Percentiles rank a stretch among this genome's conserved stretches.
These are phyloP conservation scores for Aspergillus floridensis DNA, from an alignment of 2,329 filamentous ascomycete species.

Conservation along the genomic window DNA sequence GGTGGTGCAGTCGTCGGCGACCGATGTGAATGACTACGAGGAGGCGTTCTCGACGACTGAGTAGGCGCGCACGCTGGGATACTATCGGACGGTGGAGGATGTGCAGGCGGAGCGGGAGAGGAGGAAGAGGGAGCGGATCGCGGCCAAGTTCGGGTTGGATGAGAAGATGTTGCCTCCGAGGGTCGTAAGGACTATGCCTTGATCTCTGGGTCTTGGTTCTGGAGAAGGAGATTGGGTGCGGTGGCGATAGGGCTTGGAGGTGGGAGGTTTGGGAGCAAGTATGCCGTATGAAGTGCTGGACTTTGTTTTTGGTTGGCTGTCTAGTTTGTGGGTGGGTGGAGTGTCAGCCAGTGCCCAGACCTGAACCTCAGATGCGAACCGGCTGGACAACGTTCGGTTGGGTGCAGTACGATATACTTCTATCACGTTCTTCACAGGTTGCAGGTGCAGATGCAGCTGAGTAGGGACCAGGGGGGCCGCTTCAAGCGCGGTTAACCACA, in stretches of 20 bases:
- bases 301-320: too few species aligned
- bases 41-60: not conserved
- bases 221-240: too few species aligned
- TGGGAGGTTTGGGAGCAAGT: too few species aligned
- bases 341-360: not conserved
- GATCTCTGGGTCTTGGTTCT: too few species aligned
- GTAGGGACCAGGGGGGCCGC: not conserved
- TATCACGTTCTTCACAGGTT: not conserved
- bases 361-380: not conserved
- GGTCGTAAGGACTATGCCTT: too few species aligned
- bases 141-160: not conserved
- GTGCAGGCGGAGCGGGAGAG: not conserved
- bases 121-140: conserved; percentile 1
- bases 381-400: not conserved
- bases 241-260: too few species aligned
- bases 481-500: not conserved
- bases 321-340: not conserved
- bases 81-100: not conserved
- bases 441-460: not conserved
- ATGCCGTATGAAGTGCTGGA: too few species aligned
- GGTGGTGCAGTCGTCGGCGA: not conserved
- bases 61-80: not conserved
- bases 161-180: too few species aligned
- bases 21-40: not conserved
- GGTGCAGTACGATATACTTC: not conserved